Base-by-base conservation (phyloP, 345 rosid genomes). In the Rhodamnia argentea region DNA sequence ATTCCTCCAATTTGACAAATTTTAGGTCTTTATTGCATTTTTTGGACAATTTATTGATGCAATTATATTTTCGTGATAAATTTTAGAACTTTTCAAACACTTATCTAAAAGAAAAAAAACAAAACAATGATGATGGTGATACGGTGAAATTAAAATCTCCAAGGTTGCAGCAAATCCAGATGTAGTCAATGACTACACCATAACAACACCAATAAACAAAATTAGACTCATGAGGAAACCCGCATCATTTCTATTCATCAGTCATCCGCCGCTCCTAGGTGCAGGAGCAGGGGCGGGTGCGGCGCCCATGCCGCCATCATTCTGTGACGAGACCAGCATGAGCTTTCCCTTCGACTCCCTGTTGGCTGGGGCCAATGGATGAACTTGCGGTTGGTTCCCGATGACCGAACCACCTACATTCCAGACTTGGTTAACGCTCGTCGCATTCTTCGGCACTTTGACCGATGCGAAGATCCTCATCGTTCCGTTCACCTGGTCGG, bases 401-500 rank as follows among this genome's bases (percentile, higher is more conserved):
- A 91, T 10, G 85, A 83, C 53, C 90, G 90, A 52, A 11, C 88
- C 88, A 9, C 98, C 99, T 1, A 95, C 92, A 86, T 96, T 98
- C 99, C 99, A 96, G 16, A 95, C 95, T 89, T 95, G 98, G 87
- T 96, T 93, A 9, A 94, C 84, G 55, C 88, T 89, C 56, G 92
- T 87, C n/a, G 91, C 89, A 44, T 89, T 89, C 58, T 90, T 92
- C 83, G 99, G 95, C 58, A 96, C 89, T 87, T 95, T 92, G 56
- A 96, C 83, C 26, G 89, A 91, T 51, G 93, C 99, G 44, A 91
- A 96, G 32, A 96, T 87, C 42, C 87, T 89, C 90, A 93, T 84
- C 12, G 75, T 52, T 12, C 94, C 96, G 42, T 88, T 89, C 14
- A 55, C 87, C 14, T 87, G 92, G 86, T 93, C 98, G 13, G 95